Conservation (phyloP, 768 basidiomycete genomes). For the Hypsizygus marmoreus region DNA sequence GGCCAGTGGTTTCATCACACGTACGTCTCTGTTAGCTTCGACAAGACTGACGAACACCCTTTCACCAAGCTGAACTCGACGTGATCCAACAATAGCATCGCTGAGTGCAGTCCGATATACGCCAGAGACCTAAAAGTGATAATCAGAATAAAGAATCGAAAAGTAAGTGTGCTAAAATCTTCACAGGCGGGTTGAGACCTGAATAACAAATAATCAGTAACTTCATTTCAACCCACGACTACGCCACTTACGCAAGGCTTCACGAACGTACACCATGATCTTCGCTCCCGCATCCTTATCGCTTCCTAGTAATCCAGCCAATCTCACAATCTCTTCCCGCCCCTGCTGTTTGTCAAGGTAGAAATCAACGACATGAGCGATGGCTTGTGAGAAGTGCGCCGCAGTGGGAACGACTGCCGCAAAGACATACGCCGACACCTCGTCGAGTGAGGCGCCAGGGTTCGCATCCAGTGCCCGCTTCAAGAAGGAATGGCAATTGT, state of each 20-base stretch:
- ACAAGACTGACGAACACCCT: constrained; percentile 37
- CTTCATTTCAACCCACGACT: background rate
- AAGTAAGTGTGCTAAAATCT: constrained; percentile 1
- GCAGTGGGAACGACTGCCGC: constrained; percentile 57
- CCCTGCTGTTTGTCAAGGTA: constrained; percentile 45
- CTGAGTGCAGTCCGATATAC: constrained; percentile 39
- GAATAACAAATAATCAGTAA: background rate
- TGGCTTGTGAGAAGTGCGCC: constrained; percentile 53
- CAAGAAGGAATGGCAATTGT: constrained; percentile 33
- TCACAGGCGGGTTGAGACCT: constrained; percentile 37
- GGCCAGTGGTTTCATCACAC: constrained; percentile 14
- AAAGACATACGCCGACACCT: constrained; percentile 53
- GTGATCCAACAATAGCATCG: constrained; percentile 25
- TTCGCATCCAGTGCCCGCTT: constrained; percentile 25
- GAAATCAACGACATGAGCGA: constrained; percentile 61
- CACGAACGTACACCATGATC: constrained; percentile 45
- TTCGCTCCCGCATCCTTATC: constrained; percentile 23
- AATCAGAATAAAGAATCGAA: constrained; percentile 5
- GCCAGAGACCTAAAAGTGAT: constrained; percentile 34
- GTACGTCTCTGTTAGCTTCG: constrained; percentile 43
- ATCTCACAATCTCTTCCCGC: constrained; percentile 40
- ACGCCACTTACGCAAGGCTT: constrained; percentile 44
- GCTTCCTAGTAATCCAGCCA: constrained; percentile 27
- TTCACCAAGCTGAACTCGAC: constrained; percentile 29
- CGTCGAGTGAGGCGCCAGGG: constrained; percentile 23